Percentiles rank a stretch among this genome's conserved stretches.
Conservation (phyloP, 129 eudicot species). For the Oenanthe sinensis region DNA sequence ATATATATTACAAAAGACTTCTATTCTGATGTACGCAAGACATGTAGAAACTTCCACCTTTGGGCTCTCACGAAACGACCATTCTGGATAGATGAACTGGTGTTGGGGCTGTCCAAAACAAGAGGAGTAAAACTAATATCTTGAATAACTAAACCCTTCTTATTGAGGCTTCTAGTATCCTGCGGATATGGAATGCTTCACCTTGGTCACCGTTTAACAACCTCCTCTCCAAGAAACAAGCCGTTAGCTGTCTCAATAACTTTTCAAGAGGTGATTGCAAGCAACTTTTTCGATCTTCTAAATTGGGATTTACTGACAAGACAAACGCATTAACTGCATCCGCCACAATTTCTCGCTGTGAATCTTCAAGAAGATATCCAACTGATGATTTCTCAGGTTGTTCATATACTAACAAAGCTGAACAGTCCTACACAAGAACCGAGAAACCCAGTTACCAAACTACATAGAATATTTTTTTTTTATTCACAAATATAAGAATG, state of each 20-base stretch:
- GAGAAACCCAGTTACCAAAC: background rate
- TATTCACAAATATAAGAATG: background rate
- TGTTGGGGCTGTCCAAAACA: background rate
- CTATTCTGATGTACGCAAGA: background rate
- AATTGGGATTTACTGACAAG: constrained; percentile 53
- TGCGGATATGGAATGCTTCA: constrained; percentile 65
- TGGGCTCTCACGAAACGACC: background rate
- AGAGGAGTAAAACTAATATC: constrained; percentile 4
- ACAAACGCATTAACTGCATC: constrained; percentile 80
- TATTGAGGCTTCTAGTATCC: constrained; percentile 36
- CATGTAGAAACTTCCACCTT: background rate
- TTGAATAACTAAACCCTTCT: constrained; percentile 25
- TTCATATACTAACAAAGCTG: constrained; percentile 72
- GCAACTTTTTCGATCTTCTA: constrained; percentile 36
- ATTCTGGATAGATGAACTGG: constrained; percentile 14
- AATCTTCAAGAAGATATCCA: constrained; percentile 63
- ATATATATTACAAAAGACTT: background rate
- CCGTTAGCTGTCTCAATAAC: constrained; percentile 60
- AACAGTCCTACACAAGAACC: constrained; percentile 51
- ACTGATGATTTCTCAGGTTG: constrained; percentile 60
- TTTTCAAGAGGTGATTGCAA: constrained; percentile 69
- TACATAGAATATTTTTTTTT: background rate
- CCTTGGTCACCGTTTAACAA: constrained; percentile 73
- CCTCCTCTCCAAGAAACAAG: constrained; percentile 69
- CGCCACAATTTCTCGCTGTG: constrained; percentile 82